Evolutionary conservation across 768 basidiomycete genomes (phyloP).

Genomic region (Russula brevipes): DNA sequence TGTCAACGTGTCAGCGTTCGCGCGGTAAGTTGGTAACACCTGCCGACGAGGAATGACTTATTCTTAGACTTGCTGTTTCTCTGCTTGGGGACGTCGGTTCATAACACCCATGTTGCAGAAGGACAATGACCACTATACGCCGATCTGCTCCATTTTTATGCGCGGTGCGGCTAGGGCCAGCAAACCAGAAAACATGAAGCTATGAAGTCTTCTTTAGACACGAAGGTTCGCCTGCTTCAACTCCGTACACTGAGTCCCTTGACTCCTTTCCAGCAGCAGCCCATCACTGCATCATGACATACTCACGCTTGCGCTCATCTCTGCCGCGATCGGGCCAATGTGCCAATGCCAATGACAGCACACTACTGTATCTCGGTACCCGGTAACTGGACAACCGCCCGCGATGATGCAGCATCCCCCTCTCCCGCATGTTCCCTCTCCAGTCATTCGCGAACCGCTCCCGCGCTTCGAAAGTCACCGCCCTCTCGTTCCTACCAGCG

Average conservation of each 20-base stretch:
- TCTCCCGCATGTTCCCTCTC: background rate
- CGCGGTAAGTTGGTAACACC: background rate
- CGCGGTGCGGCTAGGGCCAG: background rate
- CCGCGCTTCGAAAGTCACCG: background rate
- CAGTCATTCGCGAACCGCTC: background rate
- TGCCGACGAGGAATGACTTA: background rate
- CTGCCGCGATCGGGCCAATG: background rate
- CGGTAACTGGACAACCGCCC: background rate
- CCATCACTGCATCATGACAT: no score
- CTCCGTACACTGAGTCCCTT: background rate
- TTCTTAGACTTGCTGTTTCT: background rate
- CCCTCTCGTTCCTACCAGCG: no score
- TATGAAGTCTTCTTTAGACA: background rate
- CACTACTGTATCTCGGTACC: background rate
- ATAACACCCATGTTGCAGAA: background rate
- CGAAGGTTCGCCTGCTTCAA: background rate
- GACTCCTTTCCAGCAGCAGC: background rate
- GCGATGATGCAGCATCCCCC: background rate
- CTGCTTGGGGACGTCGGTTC: background rate
- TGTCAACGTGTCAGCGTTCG: no score
- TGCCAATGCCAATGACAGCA: background rate
- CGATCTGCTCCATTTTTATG: background rate
- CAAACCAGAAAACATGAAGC: no score
- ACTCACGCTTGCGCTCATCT: background rate
- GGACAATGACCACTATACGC: slow-evolving; percentile 7